Evolutionary conservation across 495 filamentous ascomycete genomes (phyloP), one percentile per base, ranked within the genome.

Genomic region (Lasiosphaeriaceae sp.): DNA sequence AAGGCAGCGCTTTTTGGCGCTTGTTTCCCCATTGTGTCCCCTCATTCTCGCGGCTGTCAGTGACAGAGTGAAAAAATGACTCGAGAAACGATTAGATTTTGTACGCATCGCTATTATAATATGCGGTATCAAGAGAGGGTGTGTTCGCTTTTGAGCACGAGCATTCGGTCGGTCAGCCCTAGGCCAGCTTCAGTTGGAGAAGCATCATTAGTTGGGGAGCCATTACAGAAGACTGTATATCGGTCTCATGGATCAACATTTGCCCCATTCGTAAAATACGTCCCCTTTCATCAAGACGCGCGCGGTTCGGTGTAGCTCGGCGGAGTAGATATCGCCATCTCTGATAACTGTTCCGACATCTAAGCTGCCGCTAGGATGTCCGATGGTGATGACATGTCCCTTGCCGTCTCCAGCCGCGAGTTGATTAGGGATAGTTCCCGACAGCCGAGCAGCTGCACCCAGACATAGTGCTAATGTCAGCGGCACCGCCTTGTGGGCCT

Each of bases 401-500:
- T 56, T 64, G 19, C 53, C 59, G 7, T 46, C 43, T 14, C 61
- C 43, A 44, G 61, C 61, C n/a, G 52, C 66, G 21, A 75, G 61
- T 41, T 71, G 68, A 39, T 73, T 49, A 1, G 75, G 73, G 3
- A 82, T 74, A 19, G 76, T 84, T 5, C 80, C 80, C 11, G 67
- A 57, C 3, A 83, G 65, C 50, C 74, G 73, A 9, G 74, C 75
- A 2, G 85, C 87, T 16, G 81, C 79, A 17, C 83, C 85, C 46
- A 87, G 59, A 47, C 83, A 84, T 52, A 89, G 62, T 2, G 83
- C 81, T 12, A 84, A 72, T 0, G 85, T 87, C 35, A 84, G 74
- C 3, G 84, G 86, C 1, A 83, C 77, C 0, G 86, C 85, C 57
- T 80, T 82, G 65, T 89, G 86, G 16, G 84, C 82, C 61, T 87